phyloP scores from a whole-genome alignment of 768 basidiomycete genomes.

The Russula griseocarnosa region DNA sequence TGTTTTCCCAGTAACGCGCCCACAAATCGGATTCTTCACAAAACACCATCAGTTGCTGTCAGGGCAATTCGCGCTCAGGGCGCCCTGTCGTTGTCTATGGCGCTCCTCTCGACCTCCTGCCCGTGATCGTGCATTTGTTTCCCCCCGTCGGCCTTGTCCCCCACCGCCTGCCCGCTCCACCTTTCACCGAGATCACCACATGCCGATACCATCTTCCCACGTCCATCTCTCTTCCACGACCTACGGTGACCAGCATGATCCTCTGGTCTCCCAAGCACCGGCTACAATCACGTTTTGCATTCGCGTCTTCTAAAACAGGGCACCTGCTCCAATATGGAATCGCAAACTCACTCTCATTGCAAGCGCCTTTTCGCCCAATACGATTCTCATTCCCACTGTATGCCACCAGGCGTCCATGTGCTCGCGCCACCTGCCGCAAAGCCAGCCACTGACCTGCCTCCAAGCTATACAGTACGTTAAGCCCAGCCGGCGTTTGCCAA shows the following conservation, averaged over 20 bases:
- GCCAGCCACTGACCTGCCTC: slow-evolving; percentile 19
- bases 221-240: slow-evolving; percentile 9
- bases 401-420: slow-evolving; percentile 27
- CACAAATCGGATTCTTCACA: slow-evolving; percentile 8
- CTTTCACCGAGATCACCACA: slow-evolving; percentile 24
- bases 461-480: slow-evolving; percentile 19
- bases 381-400: slow-evolving; percentile 27
- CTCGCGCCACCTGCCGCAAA: slow-evolving; percentile 22
- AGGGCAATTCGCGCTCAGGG: slow-evolving; percentile 23
- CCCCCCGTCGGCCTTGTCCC: slow-evolving; percentile 15
- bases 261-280: slow-evolving; percentile 20
- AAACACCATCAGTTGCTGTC: slow-evolving; percentile 21
- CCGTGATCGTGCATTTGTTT: slow-evolving; percentile 1
- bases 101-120: slow-evolving; percentile 23
- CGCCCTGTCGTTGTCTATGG: slow-evolving; percentile 19
- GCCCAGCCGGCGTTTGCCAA: slow-evolving; percentile 15
- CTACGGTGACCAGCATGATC: slow-evolving; percentile 14
- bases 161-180: slow-evolving; percentile 19
- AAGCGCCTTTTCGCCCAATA: slow-evolving; percentile 16
- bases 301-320: slow-evolving; percentile 14
- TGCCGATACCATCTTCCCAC: slow-evolving; percentile 26
- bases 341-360: slow-evolving; percentile 6
- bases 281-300: slow-evolving; percentile 15
- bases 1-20: slow-evolving; percentile 22
- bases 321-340: slow-evolving; percentile 12